Percentiles rank a stretch among this genome's conserved stretches.
Conservation (phyloP, 768 basidiomycete genomes). For the Auriscalpium orientale region DNA sequence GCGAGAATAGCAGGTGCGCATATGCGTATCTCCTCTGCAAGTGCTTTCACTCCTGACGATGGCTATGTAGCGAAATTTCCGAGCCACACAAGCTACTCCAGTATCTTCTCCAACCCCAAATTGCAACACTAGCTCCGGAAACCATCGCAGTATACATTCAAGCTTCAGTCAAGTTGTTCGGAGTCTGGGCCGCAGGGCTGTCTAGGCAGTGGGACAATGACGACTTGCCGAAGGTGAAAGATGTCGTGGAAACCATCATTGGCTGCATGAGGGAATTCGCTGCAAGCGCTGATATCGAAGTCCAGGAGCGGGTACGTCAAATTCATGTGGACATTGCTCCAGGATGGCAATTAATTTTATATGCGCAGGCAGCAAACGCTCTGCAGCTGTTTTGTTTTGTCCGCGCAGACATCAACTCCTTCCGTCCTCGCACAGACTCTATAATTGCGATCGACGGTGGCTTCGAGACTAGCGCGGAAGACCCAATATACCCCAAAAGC, state of each 20-base stretch:
- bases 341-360: conserved; percentile 2
- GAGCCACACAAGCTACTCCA: conserved; percentile 71
- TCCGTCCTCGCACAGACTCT: conserved; percentile 33
- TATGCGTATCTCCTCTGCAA: neutral
- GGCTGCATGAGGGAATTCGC: conserved; percentile 52
- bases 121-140: conserved; percentile 50
- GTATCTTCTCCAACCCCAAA: conserved; percentile 56
- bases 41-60: neutral
- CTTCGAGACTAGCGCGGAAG: conserved; percentile 20
- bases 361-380: conserved; percentile 68
- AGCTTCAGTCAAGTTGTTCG: conserved; percentile 80
- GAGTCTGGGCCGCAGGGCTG: conserved; percentile 70
- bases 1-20: conserved; percentile 79
- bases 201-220: conserved; percentile 75
- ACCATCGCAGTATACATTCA: conserved; percentile 77
- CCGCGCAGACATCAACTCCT: conserved; percentile 57
- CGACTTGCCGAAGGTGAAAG: conserved; percentile 54
- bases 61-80: conserved; percentile 51
- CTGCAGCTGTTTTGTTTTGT: conserved; percentile 71
- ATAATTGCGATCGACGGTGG: conserved; percentile 29
- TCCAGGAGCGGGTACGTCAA: conserved; percentile 78
- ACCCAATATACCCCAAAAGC: conserved; percentile 78
- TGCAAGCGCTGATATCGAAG: conserved; percentile 66
- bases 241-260: conserved; percentile 54
- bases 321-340: neutral